Base-by-base conservation (phyloP, 768 basidiomycete genomes). In the Lactifluus hygrophoroides region DNA sequence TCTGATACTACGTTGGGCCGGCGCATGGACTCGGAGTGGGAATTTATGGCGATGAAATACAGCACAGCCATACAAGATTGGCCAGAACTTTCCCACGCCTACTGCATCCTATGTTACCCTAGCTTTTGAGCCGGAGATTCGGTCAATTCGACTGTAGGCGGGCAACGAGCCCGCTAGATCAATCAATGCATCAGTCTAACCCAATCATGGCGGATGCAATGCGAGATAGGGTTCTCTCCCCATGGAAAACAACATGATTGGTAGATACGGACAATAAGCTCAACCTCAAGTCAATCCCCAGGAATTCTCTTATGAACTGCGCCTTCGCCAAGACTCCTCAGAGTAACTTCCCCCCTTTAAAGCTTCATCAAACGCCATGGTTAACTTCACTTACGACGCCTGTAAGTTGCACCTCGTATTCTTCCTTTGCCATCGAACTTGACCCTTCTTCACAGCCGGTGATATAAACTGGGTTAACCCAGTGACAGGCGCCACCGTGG, bases 401-500 rank as follows among this genome's bases (percentile, higher is more conserved):
- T 63, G 66, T 66, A 35, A 52, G 58, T 54, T 42, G 13, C 17
- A 8, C 10, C 14, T 9, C 25, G 1, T 14, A 5, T 45, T 32
- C 14, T 21, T 11, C 19, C 4, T 25, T 38, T 35, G 44, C 27
- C 7, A 21, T 57, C 27, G 38, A 25, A 44, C 40, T 25, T 38
- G 34, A 53, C 34, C 2, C 27, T 34, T 38, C 34, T 28, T 48
- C 34, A 1, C 64, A 78, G 77, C 78, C 32, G 74, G 71, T 8
- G 73, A 74, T 58, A 66, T 79, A 19, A 11, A 66, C 16, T 73
- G 64, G 64, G 64, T 62, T 51, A 65, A 68, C 52, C 64, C 70
- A 47, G 56, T 55, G 45, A 58, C 44, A 8, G 53, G 35, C 1
- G 21, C 8, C 1, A 63, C 69, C 7, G 67, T 66, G 21, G 71